Evolutionary conservation across 2,329 filamentous ascomycete genomes (phyloP), one percentile per base, ranked within the genome.

Genomic region (Hortaea werneckii): DNA sequence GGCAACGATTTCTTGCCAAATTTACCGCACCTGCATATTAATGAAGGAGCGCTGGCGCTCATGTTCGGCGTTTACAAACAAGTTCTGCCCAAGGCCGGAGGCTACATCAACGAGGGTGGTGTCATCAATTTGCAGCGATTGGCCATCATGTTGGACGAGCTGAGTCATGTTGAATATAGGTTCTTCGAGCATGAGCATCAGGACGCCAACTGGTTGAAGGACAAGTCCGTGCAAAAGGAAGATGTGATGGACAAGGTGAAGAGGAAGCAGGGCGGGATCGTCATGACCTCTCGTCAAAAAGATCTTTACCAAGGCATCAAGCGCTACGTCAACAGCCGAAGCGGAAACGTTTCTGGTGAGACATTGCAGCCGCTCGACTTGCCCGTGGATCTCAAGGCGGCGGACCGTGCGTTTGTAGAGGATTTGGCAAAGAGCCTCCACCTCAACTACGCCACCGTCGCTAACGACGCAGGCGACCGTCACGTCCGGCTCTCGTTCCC

Each of bases 1-100:
- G 92, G 92, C 63, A 98, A 98, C 67, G 92, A 98, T 77, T 98
- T 98, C 71, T 77, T 98, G 65, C 92, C 92, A 3, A 95, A 98
- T 67, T 75, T 98, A 48, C 94, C 94, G 5, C 87, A 94, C 61
- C 70, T 98, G 54, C 92, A 98, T 67, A 98, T 98, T 68, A 98
- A 98, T 67, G 94, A 98, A 67, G 94, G 92, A 54, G 92, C 94
- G 20, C 72, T 98, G 66, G 87, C 90, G 26, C 83, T 92, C 62
- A 98, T 98, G 92, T 98, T 98, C 66, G 84, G 85, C 61, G 81
- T 95, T 49, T 98, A 98, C 75, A 96, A 96, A 67, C 77, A 83
- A 41, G 81, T 95, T 34, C 72, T 98, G 49, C 89, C 89, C 6
- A 81, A 83, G 61, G 83, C 87, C 58, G 85, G 87, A 46, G 92